Base-by-base conservation (phyloP, 2,329 filamentous ascomycete genomes). In the Claviceps arundinis region DNA sequence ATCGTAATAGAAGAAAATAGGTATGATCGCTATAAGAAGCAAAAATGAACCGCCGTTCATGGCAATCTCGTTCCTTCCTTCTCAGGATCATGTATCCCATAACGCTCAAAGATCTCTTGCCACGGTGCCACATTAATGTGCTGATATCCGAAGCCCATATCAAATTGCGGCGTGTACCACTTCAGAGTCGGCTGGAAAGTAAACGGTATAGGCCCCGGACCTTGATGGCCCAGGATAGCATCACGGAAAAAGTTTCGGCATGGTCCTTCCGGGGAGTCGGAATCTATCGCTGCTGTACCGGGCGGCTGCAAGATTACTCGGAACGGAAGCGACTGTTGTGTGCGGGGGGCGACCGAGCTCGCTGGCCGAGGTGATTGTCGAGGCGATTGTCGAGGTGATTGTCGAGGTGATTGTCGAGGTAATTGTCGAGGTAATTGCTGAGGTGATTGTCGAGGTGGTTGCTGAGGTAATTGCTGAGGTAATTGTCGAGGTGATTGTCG, bases 91-190 rank as follows among this genome's bases (percentile, higher is more conserved):
- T 58, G 55, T 47, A 67, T 65, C 24, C 52, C 56, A 51, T 60
- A 58, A 24, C 57, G 54, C 11, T 59, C 51, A 42, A 74, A 71
- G 8, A 77, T 63, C 6, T 51, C 58, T 37, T 72, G 64, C 69
- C 72, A 80, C 2, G 61, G 53, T 37, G 63, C 63, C 5, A 81
- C 70, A 4, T 62, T 58, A 4, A 81, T 64, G 55, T 80, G 76
- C 50, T 72, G 71, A 51, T 68, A 77, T 1, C 69, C 71, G 19
- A 76, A 68, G 2, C 73, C 74, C 58, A 76, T 73, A 1, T 60
- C 59, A 24, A 65, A 57, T 55, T 77, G 73, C 40, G 71, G 64
- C 3, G 58, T 57, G 56, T 81, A 81, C 78, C 78, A 81, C 4
- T 72, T 63, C 54, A 65, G 54, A 1, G 78, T 81, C 8, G 74